Base-by-base conservation (phyloP, 495 filamentous ascomycete genomes). In the Aspergillus leporis region DNA sequence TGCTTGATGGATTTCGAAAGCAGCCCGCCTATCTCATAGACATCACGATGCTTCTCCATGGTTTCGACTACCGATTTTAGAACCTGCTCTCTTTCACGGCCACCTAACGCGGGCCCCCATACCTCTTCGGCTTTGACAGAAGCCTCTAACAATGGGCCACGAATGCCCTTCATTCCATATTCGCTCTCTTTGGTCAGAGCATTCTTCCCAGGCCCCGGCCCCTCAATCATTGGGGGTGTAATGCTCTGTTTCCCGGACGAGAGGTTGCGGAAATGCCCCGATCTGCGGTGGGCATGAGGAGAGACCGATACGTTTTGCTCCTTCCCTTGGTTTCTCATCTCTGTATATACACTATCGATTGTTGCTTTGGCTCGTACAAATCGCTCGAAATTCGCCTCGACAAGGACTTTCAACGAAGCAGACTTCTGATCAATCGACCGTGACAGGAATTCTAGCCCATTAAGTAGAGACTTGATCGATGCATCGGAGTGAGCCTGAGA, bases 301-400 rank as follows among this genome's bases (percentile, higher is more conserved):
- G 70, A 62, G 7, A 77, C 72, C 3, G 66, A 60, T 12, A 77
- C 62, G n/a, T 82, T 79, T n/a, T 83, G 80, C 32, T 89, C 85
- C 7, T 74, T 81, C 4, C 91, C 91, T 64, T 91, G 88, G 53
- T 90, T 91, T 52, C 92, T 91, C 94, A 98, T 98, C 73, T 98
- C 95, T 36, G 84, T 92, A 73, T 98, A 98, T 38, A 98, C 94
- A 77, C 92, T 92, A 74, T 98, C 94, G 61, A 98, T 98, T 7
- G 92, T 97, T 4, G 91, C 89, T 70, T 98, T 98, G 7, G 95
- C 94, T 12, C 89, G 86, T 32, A 98, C 93, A 73, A 98, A 98
- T 32, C 92, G 87, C 74, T 98, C 95, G 66, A 98, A 98, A 66
- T 98, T 98, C 30, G 89, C 91, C 72, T 98, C 94, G 23, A 98